Conservation (phyloP, 768 basidiomycete species). For the Tricholoma sp. region DNA sequence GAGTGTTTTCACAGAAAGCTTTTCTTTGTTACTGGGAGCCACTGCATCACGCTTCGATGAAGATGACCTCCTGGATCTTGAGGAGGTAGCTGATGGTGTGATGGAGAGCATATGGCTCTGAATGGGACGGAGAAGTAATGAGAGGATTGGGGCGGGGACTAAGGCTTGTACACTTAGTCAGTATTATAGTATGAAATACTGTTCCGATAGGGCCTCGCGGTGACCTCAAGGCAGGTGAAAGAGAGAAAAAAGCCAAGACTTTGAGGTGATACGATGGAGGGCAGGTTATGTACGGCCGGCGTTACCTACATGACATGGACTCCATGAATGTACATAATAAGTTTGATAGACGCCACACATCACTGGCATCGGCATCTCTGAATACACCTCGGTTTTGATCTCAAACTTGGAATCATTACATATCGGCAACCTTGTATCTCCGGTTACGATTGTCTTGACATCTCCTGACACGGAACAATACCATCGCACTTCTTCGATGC, state of each 20-base stretch:
- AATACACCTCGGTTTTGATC: constrained; percentile 1
- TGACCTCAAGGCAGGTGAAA: constrained; percentile 19
- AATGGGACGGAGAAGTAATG: not conserved
- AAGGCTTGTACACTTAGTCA: not conserved
- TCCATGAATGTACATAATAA: too few relatives aligned
- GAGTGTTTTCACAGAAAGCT: constrained; percentile 11
- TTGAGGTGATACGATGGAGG: not conserved
- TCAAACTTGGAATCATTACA: not conserved
- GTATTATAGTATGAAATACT: constrained; percentile 4
- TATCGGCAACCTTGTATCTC: not conserved
- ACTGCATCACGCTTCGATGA: constrained; percentile 10
- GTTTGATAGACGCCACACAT: constrained; percentile 13
- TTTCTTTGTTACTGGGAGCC: constrained; percentile 9
- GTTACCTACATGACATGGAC: too few relatives aligned
- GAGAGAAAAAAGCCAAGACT: not conserved
- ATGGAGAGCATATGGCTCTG: constrained; percentile 16
- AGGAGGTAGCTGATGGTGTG: constrained; percentile 13
- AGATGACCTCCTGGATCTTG: constrained; percentile 13
- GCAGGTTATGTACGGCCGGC: constrained; percentile 7
- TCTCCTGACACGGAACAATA: not conserved
- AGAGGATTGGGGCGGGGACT: constrained; percentile 2
- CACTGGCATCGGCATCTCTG: constrained; percentile 8
- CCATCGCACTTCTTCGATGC: not conserved
- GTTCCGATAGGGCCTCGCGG: constrained; percentile 19
- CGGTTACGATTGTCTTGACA: not conserved